Evolutionary conservation across 768 basidiomycete genomes (phyloP), one percentile per base, ranked within the genome.

Genomic region (Tylopilus cervinicoccineus): DNA sequence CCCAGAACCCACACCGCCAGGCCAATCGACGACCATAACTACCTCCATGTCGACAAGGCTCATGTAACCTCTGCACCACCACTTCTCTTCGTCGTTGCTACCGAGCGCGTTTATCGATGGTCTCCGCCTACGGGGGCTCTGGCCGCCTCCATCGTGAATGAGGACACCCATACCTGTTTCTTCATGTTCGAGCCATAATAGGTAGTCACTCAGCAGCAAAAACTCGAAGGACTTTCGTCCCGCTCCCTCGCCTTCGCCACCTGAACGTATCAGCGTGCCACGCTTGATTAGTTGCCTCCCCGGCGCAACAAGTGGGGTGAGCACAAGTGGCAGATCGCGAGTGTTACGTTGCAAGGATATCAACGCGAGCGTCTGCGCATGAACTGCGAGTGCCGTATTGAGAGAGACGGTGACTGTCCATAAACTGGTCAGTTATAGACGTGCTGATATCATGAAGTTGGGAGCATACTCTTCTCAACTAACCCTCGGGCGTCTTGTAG

Each of bases 321-420:
- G 76, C 38, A 81, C 81, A 54, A 87, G 81, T 1, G 89, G 88
- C 8, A 95, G 76, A 54, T 81, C 81, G 0, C 79, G 73, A 2
- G 92, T 91, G 16, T 81, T 75, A 12, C 84, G 80, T 57, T 96
- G 93, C 2, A 95, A 72, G 1, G 89, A 79, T 38, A 95, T 75
- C 23, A 94, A 73, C 6, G 78, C 64, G 32, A 93, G 77, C 0
- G 85, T 90, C 62, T 86, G 81, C 0, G 86, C 77, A 63, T 94
- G 90, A 0, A 79, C 80, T 43, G 84, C 81, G 24, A 94, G 76
- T 7, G 90, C 88, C 3, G 83, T 79, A 59, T 94, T 88, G 37
- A 94, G 75, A 12, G 87, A 85, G 11, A 70, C 63, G 0, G 88
- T 92, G 47, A 93, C 91, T 93, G 28, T 36, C 20, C 39, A 51